Evolutionary conservation across 768 basidiomycete genomes (phyloP), one percentile per base, ranked within the genome.

Genomic region (Lentinula boryana): DNA sequence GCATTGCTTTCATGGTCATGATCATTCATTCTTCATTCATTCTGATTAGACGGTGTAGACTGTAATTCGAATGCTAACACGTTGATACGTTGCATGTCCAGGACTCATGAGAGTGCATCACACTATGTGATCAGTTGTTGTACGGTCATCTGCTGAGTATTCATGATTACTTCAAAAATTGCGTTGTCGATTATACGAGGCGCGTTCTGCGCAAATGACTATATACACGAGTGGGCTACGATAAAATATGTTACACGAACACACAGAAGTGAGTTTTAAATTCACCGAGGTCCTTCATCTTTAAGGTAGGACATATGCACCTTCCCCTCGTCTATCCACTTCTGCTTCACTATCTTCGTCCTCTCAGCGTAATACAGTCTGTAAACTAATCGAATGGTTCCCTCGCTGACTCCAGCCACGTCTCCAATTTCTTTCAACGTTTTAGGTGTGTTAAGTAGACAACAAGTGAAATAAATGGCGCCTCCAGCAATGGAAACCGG

Each of bases 401-500:
- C 88, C 71, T 98, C 96, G 70, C 93, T 95, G 18, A 98, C 94
- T 9, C 95, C 94, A 3, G 93, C 95, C 10, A 98, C 93, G 15
- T 80, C 77, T 63, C 90, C 90, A 68, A 99, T 95, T 68, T 98
- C 93, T 74, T 86, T 86, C 52, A 89, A 81, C 23, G 85, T 81
- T 74, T 91, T 93, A 31, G 76, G 68, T 67, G 85, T 84, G 57
- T 88, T 92, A 67, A 95, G 79, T 46, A 98, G 70, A 65, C 88
- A 81, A 68, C 91, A 91, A 33, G 92, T 91, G 75, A 98, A 98
- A 76, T 90, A 94, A 62, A 99, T 94, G 18, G 93, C 92, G 43
- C 93, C 94, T 44, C 93, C 93, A n/a, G 96, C 97, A 65, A 99
- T 95, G n/a, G 97, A 97, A 56, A 98, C 91, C 1, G 96, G 96